These are phyloP conservation scores for Botrytis cinerea DNA, from an alignment of 2,329 filamentous ascomycete genomes.

Conservation along the genomic window DNA sequence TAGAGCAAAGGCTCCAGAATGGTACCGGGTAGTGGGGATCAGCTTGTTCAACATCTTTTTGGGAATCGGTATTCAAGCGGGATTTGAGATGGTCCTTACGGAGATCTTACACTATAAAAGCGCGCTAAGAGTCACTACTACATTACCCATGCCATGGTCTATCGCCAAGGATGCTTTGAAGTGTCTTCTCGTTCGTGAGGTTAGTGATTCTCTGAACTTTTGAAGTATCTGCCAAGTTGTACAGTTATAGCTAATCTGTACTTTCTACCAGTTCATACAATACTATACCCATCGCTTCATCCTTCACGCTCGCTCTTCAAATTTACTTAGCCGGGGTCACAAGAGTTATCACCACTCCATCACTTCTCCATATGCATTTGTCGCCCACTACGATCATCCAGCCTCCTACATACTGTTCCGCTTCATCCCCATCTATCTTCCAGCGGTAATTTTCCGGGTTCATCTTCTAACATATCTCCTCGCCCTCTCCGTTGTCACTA, in stretches of 20 bases:
- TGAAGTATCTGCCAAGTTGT: not conserved
- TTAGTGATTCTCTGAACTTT: slow-evolving; percentile 40
- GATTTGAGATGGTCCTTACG: slow-evolving; percentile 56
- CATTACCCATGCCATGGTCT: slow-evolving; percentile 62
- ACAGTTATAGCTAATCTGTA: slow-evolving; percentile 2
- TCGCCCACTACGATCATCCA: slow-evolving; percentile 69
- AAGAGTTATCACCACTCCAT: slow-evolving; percentile 53
- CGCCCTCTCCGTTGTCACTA: slow-evolving; percentile 61
- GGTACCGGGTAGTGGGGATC: slow-evolving; percentile 53
- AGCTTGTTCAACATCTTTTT: slow-evolving; percentile 57
- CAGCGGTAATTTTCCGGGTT: slow-evolving; percentile 64
- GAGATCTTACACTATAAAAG: slow-evolving; percentile 54
- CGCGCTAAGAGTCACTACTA: slow-evolving; percentile 58
- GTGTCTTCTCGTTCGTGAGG: slow-evolving; percentile 59
- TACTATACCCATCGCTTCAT: slow-evolving; percentile 75
- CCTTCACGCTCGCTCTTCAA: slow-evolving; percentile 56
- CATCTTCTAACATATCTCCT: slow-evolving; percentile 74
- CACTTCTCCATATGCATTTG: slow-evolving; percentile 60
- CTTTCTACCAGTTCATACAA: slow-evolving; percentile 53
- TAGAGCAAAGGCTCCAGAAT: slow-evolving; percentile 46
- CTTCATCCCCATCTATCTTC: slow-evolving; percentile 66
- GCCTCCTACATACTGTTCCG: slow-evolving; percentile 62
- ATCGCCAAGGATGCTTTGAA: slow-evolving; percentile 56
- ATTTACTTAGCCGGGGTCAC: slow-evolving; percentile 48
- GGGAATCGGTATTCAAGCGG: slow-evolving; percentile 54